These are phyloP conservation scores for Sphaerostilbella broomeana DNA, from an alignment of 2,329 filamentous ascomycete species.

Conservation along the genomic window DNA sequence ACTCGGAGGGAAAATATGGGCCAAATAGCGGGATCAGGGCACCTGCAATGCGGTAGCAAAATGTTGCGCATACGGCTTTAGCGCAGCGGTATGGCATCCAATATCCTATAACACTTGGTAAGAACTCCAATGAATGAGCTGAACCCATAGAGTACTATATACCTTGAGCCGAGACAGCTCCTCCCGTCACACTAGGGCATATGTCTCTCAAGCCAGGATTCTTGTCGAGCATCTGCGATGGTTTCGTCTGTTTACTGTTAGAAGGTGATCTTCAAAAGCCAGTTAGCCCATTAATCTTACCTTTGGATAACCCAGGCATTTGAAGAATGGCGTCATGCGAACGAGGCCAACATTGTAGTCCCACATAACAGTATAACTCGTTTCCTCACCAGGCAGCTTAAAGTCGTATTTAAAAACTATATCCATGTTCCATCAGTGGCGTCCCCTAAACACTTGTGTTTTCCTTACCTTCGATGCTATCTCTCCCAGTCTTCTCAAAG, in stretches of 20 bases:
- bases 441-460: not conserved
- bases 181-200: slow-evolving; percentile 89
- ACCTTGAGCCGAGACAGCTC: slow-evolving; percentile 86
- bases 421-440: not conserved
- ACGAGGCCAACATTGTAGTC: slow-evolving; percentile 94
- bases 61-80: slow-evolving; percentile 78
- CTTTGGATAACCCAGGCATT: slow-evolving; percentile 81
- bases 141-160: slow-evolving; percentile 18
- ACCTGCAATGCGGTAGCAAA: slow-evolving; percentile 77
- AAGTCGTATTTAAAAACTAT: slow-evolving; percentile 82
- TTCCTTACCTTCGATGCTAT: slow-evolving; percentile 74
- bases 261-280: not conserved
- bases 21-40: slow-evolving; percentile 90
- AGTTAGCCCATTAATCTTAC: slow-evolving; percentile 38
- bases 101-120: slow-evolving; percentile 59
- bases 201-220: slow-evolving; percentile 85
- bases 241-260: slow-evolving; percentile 60
- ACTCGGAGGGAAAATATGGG: slow-evolving; percentile 66
- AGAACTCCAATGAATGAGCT: slow-evolving; percentile 8
- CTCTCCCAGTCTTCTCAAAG: slow-evolving; percentile 74
- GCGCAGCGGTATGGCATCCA: slow-evolving; percentile 93
- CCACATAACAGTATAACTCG: slow-evolving; percentile 79
- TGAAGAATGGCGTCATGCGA: slow-evolving; percentile 91
- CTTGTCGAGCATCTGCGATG: slow-evolving; percentile 70
- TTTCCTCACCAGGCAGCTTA: slow-evolving; percentile 58